Evolutionary conservation across 2,329 filamentous ascomycete genomes (phyloP), one percentile per base, ranked within the genome.

Genomic region (Clonostachys rhizophaga): DNA sequence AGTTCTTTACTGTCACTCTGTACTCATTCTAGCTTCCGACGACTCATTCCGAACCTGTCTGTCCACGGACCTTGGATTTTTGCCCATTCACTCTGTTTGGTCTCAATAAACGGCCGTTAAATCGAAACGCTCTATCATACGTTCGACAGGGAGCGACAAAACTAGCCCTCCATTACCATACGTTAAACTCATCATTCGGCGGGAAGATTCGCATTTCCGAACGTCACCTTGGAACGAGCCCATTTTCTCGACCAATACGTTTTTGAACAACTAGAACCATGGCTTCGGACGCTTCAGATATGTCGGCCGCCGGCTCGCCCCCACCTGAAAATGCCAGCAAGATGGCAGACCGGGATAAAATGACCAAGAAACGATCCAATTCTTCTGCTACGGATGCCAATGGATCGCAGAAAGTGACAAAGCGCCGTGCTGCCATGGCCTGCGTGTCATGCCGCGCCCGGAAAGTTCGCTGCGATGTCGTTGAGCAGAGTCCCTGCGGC

Each of bases 401-500:
- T 11, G 58, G 58, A 12, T 59, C 67, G 11, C 62, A 68, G 50
- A 83, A 82, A 61, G 59, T 75, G 52, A 79, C 70, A 46, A 96
- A 96, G 70, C 80, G 91, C 59, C 81, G 91, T 61, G 91, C 91
- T n/a, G 90, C 91, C 10, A 88, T 92, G 57, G 91, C 91, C 16
- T 96, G 91, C 65, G 89, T 90, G 52, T 90, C 87, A 57, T 96
- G 91, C 68, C 81, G 91, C 58, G 84, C 87, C 48, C 84, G 91
- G 61, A 96, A 96, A 66, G 91, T 96, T 40, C 83, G 91, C 48
- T 96, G 91, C 72, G 91, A 96, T 71, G 91, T 96, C 48, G 90
- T 94, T 49, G 90, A 95, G 66, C 86, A 87, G 43, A 86, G 86
- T 40, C 90, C 90, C 2, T 95, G 90, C 66, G 91, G 88, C 47